phyloP scores from a whole-genome alignment of 257 asterid species.

The Ilex asprella region DNA sequence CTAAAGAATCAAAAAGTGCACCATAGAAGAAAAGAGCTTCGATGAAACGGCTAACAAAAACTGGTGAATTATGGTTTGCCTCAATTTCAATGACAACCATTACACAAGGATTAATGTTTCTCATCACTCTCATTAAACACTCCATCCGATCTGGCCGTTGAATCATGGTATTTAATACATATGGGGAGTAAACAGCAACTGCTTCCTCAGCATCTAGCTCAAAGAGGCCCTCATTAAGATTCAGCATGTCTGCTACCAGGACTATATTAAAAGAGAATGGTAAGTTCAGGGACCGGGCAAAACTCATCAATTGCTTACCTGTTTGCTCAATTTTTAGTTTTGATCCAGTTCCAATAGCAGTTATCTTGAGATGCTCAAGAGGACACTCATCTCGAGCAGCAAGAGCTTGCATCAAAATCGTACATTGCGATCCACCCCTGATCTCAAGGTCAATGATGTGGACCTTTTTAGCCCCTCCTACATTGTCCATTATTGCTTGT shows the following conservation, averaged over 20 bases:
- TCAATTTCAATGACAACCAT: slow-evolving; percentile 19
- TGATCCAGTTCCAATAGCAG: slow-evolving; percentile 26
- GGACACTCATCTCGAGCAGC: slow-evolving; percentile 11
- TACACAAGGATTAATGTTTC: slow-evolving; percentile 13
- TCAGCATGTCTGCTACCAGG: slow-evolving; percentile 15
- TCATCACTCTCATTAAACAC: slow-evolving; percentile 17
- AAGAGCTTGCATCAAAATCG: slow-evolving; percentile 32
- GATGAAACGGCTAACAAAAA: slow-evolving; percentile 22
- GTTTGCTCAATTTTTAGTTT: slow-evolving; percentile 19
- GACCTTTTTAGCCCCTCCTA: slow-evolving; percentile 27
- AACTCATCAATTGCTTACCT: slow-evolving; percentile 24
- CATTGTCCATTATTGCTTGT: slow-evolving; percentile 31
- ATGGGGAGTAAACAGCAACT: slow-evolving; percentile 24
- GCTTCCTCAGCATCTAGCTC: slow-evolving; percentile 24
- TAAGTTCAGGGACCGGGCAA: slow-evolving; percentile 27
- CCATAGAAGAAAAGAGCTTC: slow-evolving; percentile 28
- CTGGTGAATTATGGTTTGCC: slow-evolving; percentile 19
- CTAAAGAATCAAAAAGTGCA: slow-evolving; percentile 24
- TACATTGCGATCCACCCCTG: slow-evolving; percentile 31
- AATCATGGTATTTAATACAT: slow-evolving; percentile 17
- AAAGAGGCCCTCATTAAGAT: slow-evolving; percentile 26
- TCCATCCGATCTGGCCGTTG: slow-evolving; percentile 20
- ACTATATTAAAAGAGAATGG: slow-evolving; percentile 17
- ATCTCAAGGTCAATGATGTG: slow-evolving; percentile 36
- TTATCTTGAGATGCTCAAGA: slow-evolving; percentile 35